Evolutionary conservation across 768 basidiomycete genomes (phyloP), one percentile per base, ranked within the genome.

Genomic region (Agaricus subrufescens): DNA sequence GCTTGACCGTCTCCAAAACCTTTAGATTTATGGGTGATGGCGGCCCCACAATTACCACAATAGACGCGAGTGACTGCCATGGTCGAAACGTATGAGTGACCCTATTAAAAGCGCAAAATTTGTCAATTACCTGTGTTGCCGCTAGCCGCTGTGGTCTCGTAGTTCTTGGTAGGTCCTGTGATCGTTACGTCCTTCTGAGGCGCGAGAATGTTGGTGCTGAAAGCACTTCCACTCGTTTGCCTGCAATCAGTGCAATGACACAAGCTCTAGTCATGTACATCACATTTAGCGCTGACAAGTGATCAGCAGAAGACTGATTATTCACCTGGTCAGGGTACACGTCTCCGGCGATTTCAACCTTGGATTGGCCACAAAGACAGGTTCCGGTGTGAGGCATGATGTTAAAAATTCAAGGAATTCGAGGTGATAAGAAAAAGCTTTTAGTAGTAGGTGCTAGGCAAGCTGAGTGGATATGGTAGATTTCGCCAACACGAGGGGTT

Each of bases 191-290:
- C 63, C 51, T 66, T 70, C 56, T 71, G 62, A 10, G 67, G 66
- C 4, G 65, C 69, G 26, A 73, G 67, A 56, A 74, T 59, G 61
- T 72, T 73, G 60, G 72, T 72, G 62, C 69, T 71, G 65, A 70
- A 74, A 5, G 70, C 71, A 50, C 70, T 71, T n/a, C 73, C 73
- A 50, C 69, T 70, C 37, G 71, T 70, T 50, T 71, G 66, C 44
- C 65, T 65, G 62, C 73, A 74, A 57, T 73, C 73, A 30, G 54
- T 56, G 65, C 73, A 74, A 62, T 74, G 73, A 57, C 73, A 74
- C 31, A 71, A 40, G 46, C 72, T 64, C 71, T 73, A 27, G 40
- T 12, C 27, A 15, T 23, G 39, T 19, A 19, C 19, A 19, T 19
- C 19, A 50, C 29, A 10, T 8, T 38, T 38, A 50, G 23, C 43